phyloP scores from a whole-genome alignment of 164 flowering plant species.

The Cinnamomum chago region DNA sequence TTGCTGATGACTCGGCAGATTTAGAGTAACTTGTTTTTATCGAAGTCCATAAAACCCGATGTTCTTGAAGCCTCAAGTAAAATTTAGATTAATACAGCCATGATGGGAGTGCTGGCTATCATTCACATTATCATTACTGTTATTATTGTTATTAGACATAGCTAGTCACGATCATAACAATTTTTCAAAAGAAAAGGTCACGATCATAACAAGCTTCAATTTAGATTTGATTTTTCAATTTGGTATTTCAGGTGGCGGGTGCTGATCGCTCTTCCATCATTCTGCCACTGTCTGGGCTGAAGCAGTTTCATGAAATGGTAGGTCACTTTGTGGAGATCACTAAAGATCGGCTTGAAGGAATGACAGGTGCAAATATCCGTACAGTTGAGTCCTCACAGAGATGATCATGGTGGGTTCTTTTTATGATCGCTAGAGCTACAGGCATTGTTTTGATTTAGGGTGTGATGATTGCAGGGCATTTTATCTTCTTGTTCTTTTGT shows the following conservation, averaged over 20 bases:
- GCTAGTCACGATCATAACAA: background rate
- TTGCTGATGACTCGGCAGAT: too few relatives aligned
- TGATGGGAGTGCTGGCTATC: too few relatives aligned
- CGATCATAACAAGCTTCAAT: background rate
- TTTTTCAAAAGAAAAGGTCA: too few relatives aligned
- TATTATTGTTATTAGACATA: too few relatives aligned
- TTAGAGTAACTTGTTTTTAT: too few relatives aligned
- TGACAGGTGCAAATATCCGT: constrained; percentile 74
- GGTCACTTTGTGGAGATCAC: constrained; percentile 91
- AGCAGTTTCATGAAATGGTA: constrained; percentile 78
- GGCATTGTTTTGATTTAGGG: background rate
- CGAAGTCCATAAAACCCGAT: too few relatives aligned
- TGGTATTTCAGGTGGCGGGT: constrained; percentile 70
- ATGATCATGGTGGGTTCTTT: constrained; percentile 26
- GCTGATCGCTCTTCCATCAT: constrained; percentile 92
- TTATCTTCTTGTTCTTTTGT: constrained; percentile 2
- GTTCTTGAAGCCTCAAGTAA: too few relatives aligned
- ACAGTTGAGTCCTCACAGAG: constrained; percentile 80
- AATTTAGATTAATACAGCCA: too few relatives aligned
- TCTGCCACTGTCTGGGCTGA: constrained; percentile 81
- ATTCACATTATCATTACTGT: too few relatives aligned
- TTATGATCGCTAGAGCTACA: background rate
- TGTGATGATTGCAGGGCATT: background rate
- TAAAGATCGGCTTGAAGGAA: constrained; percentile 75
- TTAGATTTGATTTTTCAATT: background rate